Conservation (phyloP, 768 basidiomycete genomes). For the Boletus tomentosulus region DNA sequence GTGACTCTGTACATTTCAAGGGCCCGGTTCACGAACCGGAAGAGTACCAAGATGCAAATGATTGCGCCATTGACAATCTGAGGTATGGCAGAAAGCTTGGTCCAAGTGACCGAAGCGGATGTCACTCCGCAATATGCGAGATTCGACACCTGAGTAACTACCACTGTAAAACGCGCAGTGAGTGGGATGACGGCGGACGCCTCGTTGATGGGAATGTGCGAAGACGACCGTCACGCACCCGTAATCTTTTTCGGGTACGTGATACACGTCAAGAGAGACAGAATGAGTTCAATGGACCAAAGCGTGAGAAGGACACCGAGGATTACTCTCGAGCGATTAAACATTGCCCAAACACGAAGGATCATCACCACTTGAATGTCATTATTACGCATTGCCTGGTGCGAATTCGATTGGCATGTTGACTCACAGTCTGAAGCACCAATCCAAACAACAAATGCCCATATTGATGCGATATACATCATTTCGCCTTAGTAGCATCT, state of each 20-base stretch:
- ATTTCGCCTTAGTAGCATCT: background rate
- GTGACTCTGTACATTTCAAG: conserved; percentile 3
- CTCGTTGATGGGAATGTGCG: background rate
- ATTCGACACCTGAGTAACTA: background rate
- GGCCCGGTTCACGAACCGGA: conserved; percentile 1
- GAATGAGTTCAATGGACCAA: background rate
- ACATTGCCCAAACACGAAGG: conserved; percentile 10
- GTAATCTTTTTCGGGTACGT: background rate
- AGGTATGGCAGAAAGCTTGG: background rate
- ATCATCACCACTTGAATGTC: conserved; percentile 7
- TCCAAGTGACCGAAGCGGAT: conserved; percentile 2
- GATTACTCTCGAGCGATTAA: conserved; percentile 3
- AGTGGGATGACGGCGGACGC: background rate
- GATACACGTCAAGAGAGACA: background rate
- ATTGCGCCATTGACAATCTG: conserved; percentile 1
- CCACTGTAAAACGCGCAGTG: background rate
- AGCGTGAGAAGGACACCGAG: background rate
- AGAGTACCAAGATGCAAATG: conserved; percentile 3
- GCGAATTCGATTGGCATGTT: too few species aligned
- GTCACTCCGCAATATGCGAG: conserved; percentile 1
- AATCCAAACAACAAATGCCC: background rate
- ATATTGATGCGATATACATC: background rate
- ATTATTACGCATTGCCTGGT: background rate
- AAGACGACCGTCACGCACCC: background rate
- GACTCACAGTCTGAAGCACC: conserved; percentile 3